Base-by-base conservation (phyloP, 108 stramenopile genomes). In the Cafeteria roenbergensis region DNA sequence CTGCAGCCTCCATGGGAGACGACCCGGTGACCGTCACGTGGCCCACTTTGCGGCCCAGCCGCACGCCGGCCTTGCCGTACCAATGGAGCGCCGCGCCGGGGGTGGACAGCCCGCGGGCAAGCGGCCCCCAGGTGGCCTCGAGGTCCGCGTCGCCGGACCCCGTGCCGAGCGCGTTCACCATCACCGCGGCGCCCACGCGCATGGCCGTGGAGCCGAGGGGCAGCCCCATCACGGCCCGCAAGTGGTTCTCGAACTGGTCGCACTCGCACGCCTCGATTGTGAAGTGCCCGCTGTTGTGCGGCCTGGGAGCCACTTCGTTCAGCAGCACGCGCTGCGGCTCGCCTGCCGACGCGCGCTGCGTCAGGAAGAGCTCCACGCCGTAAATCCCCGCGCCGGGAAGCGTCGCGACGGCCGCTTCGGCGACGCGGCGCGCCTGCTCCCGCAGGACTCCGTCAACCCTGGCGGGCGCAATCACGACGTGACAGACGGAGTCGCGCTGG, bases 221-320 rank as follows among this genome's bases (percentile, higher is more conserved):
- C 68, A 99, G 78, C 0, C 91, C 94, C 62, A 90, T 80, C 26
- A 96, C 82, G 25, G 84, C 93, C 55, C 94, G 82, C 38, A 96
- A 67, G 75, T 94, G 93, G 83, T 95, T 93, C 74, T 95, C 94
- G 76, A 99, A 99, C 74, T 99, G 97, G 67, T 85, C 86, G 28
- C 84, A 76, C 1, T 83, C 87, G 71, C 92, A 94, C 21, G 93
- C 93, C 77, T 99, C 93, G 73, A 94, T 94, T 24, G 97, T 99
- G 81, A 94, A 94, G 80, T 99, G 97, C n/a, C 97, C 97, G 3
- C 92, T 91, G 69, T 99, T 99, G 72, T 99, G 97, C 33, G 97
- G 94, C 31, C 91, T 72, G 6, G 97, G 97, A 1, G 97, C 97
- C 26, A 95, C 83, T 73, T 99, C 97, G 71, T 99, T 99, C 51